A percentile compares a stretch with the other conserved stretches of the same genome.
Conservation (phyloP, 148 eudicot genomes). For the Silene conica region DNA sequence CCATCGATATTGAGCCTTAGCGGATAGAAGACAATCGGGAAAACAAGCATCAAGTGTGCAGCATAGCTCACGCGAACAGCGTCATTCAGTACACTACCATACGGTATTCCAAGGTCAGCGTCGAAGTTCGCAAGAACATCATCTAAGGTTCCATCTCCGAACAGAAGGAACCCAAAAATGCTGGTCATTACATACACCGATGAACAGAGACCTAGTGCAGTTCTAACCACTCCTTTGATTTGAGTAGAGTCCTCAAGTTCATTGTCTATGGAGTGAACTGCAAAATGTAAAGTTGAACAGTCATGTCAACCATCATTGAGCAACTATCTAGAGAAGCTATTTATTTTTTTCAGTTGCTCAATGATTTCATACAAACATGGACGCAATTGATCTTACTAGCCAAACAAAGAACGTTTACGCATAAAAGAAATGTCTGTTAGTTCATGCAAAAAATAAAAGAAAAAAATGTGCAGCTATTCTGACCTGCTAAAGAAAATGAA, state of each 20-base stretch:
- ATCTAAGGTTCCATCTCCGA: conserved; percentile 59
- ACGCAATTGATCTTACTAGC: too few relatives aligned
- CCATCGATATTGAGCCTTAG: conserved; percentile 66
- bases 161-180: conserved; percentile 68
- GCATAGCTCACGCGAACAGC: conserved; percentile 71
- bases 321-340: not conserved
- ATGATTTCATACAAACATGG: too few relatives aligned
- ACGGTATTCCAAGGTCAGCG: conserved; percentile 58
- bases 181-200: conserved; percentile 59
- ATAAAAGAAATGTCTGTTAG: too few relatives aligned
- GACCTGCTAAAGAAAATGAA: too few relatives aligned
- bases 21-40: conserved; percentile 59
- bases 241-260: conserved; percentile 57
- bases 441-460: too few relatives aligned
- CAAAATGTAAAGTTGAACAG: conserved; percentile 21
- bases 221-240: conserved; percentile 49
- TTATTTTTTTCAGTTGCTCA: too few relatives aligned
- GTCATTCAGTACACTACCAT: conserved; percentile 50
- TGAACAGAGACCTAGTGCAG: conserved; percentile 60
- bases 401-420: too few relatives aligned
- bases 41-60: conserved; percentile 75
- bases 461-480: too few relatives aligned
- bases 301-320: not conserved
- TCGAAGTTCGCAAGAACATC: conserved; percentile 78
- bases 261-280: conserved; percentile 69